Base-by-base conservation (phyloP, 179 eudicot genomes). In the Silene vulgaris region DNA sequence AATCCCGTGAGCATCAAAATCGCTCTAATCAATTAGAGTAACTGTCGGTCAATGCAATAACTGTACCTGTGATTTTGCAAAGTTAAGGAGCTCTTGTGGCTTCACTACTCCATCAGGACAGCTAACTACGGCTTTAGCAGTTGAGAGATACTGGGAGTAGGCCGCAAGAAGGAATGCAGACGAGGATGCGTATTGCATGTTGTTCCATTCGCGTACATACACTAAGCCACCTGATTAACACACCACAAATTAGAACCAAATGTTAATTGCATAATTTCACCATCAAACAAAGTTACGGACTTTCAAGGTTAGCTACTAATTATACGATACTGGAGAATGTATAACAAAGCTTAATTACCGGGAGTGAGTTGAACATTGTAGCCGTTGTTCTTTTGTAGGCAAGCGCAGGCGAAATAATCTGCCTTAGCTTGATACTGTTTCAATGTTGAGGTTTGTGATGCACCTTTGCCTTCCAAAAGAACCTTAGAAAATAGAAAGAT, bases 371-470 rank as follows among this genome's bases (percentile, higher is more conserved):
- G 77, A 20, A 88, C 92, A 60, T 94, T 88, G 82, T 88, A 82
- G 77, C 96, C 97, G 40, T 79, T 84, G 65, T 94, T 90, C 87
- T 94, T 94, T 67, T 94, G 97, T 50, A 89, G 43, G 76, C 94
- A 90, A 69, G 97, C 87, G 68, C 98, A 94, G 0, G 90, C 84
- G 28, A 89, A 94, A 74, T 77, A 91, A 80, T 90, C 89, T 14
- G 98, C 98, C 81, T 94, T 94, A 19, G 98, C 98, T 76, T 88
- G 82, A 73, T 91, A 94, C 65, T 90, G 89, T 61, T 89, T 79
- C 71, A 94, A 80, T 61, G 84, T 88, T 13, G 93, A 75, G 64
- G 87, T 81, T 85, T 85, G 84, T 48, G 81, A 80, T 68, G 89
- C 91, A 23, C 87, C 90, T 28, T 72, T 82, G 57, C 89, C 92